Evolutionary conservation across 305 asterid genomes (phyloP), one percentile per base, ranked within the genome.

Genomic region (Salvia sclarea): DNA sequence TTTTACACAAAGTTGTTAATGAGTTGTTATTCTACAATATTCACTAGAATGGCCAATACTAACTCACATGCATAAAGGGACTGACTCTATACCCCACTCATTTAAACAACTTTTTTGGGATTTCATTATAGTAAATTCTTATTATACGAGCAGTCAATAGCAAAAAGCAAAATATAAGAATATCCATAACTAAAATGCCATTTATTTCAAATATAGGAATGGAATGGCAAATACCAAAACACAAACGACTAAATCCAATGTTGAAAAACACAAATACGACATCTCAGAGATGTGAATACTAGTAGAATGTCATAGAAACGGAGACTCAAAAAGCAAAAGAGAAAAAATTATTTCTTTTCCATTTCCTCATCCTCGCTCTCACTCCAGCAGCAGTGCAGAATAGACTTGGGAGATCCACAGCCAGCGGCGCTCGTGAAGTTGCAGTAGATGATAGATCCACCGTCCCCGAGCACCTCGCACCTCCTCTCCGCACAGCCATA

Each of bases 371-470:
- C 92, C 76, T 86, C 90, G 31, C 66, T 83, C 82, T 88, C 91
- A n/a, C 85, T 84, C 96, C 92, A 90, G 54, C 88, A 85, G 49
- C 72, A 37, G 11, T 76, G 76, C 75, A 92, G 88, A 81, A 64
- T 92, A 0, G 98, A 92, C 56, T 76, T 81, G 0, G 98, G 98
- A 25, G 96, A 92, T 10, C 85, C 87, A 22, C 94, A 87, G 74
- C 85, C 64, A 11, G 63, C 75, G 1, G 66, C 5, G 66, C 80
- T 77, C 3, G 61, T 49, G 70, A 84, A 92, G 81, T 82, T 81
- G 73, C 77, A 54, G 78, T 87, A 86, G 47, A 79, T 20, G 0
- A 87, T 41, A 2, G 87, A 78, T 11, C 92, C 92, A 45, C 91
- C 94, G 54, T 73, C 21, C 5, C 85, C 89, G 10, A 82, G 72